Percentiles rank a stretch among this genome's conserved stretches.
These are phyloP conservation scores for Alternaria novae-zelandiae DNA, from an alignment of 2,329 filamentous ascomycete species.

Conservation along the genomic window DNA sequence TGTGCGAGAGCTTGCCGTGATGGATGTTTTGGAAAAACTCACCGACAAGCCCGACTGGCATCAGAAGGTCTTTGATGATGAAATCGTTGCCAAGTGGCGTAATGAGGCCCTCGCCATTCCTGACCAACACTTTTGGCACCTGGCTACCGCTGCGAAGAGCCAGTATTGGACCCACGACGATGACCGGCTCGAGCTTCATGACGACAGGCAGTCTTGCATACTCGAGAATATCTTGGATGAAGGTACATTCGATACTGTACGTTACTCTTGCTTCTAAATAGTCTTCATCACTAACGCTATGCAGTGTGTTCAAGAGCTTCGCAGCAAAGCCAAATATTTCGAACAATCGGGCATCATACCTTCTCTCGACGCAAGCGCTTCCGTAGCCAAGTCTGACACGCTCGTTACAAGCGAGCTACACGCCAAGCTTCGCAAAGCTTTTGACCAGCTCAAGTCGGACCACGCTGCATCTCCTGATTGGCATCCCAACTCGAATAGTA, in stretches of 20 bases:
- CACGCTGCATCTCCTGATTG: conserved; percentile 53
- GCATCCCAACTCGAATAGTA: conserved; percentile 64
- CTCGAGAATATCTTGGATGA: conserved; percentile 22
- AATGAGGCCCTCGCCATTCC: conserved; percentile 29
- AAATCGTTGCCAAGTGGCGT: conserved; percentile 32
- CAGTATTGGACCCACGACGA: conserved; percentile 9
- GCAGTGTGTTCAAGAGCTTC: conserved; percentile 52
- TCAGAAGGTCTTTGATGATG: conserved; percentile 48
- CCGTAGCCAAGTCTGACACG: conserved; percentile 62
- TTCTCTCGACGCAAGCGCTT: conserved; percentile 54
- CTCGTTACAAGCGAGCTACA: conserved; percentile 50
- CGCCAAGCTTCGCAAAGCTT: conserved; percentile 52
- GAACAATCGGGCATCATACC: conserved; percentile 51
- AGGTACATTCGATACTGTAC: conserved; percentile 20
- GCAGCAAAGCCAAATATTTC: conserved; percentile 58
- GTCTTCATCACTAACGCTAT: neutral
- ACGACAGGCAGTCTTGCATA: neutral
- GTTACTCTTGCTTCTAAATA: neutral
- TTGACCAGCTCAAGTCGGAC: conserved; percentile 58
- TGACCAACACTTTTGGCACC: conserved; percentile 16
- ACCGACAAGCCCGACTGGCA: conserved; percentile 53
- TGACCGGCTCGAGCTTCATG: neutral
- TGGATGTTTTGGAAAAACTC: conserved; percentile 48
- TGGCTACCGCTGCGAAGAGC: conserved; percentile 14
- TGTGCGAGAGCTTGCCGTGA: conserved; percentile 49